phyloP scores from a whole-genome alignment of 2,329 filamentous ascomycete species.

The Fusarium sp. region DNA sequence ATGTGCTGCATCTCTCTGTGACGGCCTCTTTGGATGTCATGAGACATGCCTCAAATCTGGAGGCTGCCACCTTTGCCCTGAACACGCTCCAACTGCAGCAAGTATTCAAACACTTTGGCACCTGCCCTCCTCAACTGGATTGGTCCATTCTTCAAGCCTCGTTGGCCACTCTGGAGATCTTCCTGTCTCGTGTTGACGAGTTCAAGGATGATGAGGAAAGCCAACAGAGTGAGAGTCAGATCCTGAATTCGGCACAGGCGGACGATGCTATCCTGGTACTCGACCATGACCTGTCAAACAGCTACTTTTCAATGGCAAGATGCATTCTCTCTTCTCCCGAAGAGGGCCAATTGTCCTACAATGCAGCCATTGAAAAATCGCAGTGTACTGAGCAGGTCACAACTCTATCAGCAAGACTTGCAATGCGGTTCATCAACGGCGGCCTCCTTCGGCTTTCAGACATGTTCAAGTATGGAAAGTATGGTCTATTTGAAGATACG shows the following conservation, averaged over 20 bases:
- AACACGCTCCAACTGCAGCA: constrained; percentile 64
- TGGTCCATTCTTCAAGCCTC: constrained; percentile 61
- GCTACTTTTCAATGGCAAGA: constrained; percentile 62
- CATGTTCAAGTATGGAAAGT: constrained; percentile 61
- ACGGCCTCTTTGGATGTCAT: constrained; percentile 65
- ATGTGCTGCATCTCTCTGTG: constrained; percentile 63
- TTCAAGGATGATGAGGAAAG: constrained; percentile 54
- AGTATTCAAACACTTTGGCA: constrained; percentile 62
- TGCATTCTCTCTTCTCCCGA: constrained; percentile 48
- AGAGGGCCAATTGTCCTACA: constrained; percentile 23
- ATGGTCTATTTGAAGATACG: constrained; percentile 61
- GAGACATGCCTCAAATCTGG: constrained; percentile 58
- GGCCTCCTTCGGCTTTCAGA: constrained; percentile 58
- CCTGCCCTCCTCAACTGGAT: constrained; percentile 57
- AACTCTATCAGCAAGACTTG: constrained; percentile 59
- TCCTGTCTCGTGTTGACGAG: constrained; percentile 59
- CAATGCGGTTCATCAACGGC: constrained; percentile 58
- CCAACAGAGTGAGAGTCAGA: constrained; percentile 53
- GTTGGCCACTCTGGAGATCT: constrained; percentile 61
- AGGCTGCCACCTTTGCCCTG: constrained; percentile 61
- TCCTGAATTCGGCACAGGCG: constrained; percentile 54
- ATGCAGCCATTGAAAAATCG: constrained; percentile 36
- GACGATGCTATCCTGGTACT: constrained; percentile 63
- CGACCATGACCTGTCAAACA: constrained; percentile 60
- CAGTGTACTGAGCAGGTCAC: constrained; percentile 60